Evolutionary conservation across 1,139 yeast species (phyloP), one percentile per base, ranked within the genome.

Genomic region (Taphrina flavorubra): DNA sequence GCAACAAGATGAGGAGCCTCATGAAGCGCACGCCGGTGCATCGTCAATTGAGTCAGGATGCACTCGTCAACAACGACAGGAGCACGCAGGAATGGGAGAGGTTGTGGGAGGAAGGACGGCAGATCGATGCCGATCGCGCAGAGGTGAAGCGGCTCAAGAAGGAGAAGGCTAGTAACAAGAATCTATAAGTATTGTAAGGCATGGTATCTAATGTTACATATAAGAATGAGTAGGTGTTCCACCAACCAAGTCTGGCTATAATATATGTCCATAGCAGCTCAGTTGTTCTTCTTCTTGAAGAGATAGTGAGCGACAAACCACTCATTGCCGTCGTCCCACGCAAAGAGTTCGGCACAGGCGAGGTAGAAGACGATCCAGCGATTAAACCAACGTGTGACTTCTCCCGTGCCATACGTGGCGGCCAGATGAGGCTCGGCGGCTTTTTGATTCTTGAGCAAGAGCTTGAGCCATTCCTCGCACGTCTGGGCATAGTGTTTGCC

Each of bases 281-380:
- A 25, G 31, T 25, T 25, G 4, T 16, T 31, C 67, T 63, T 63
- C 67, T 63, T 63, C 47, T 37, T 53, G 59, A 65, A 65, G 42
- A 65, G 53, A 31, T 65, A 65, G 64, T 65, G 68, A 13, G 64
- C 61, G 34, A 65, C 68, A 42, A 65, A 58, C 68, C 68, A 65
- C 64, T 65, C 68, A 18, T 65, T 59, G 36, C 68, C 68, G 39
- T 65, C 61, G 37, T 57, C 59, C 64, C 64, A 65, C 3, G 68
- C 68, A 37, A 65, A 65, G 31, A 65, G 64, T 42, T 65, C 68
- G 37, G 68, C 68, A 58, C 68, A 59, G 4, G 68, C 68, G 36
- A 65, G 68, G 51, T 65, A 65, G 18, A 65, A 65, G 53, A 65
- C 68, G 55, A 65, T 65, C 68, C 68, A 65, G 6, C 68, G 49